Conservation (phyloP, 2,329 filamentous ascomycete genomes). For the Penicillium sp. region DNA sequence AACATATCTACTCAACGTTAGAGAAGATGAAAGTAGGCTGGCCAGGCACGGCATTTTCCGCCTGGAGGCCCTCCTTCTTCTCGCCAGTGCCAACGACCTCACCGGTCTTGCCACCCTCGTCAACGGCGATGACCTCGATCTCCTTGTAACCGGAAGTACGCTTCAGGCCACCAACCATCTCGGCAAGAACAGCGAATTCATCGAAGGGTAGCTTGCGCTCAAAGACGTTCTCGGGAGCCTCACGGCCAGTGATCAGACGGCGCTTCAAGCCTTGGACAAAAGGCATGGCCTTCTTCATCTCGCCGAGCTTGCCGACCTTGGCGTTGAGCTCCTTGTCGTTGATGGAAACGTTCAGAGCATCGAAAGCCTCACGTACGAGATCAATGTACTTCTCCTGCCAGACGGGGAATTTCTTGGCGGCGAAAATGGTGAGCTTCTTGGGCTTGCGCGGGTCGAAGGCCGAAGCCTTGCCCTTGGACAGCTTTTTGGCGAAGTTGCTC, state of each 20-base stretch:
- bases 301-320: constrained; percentile 75
- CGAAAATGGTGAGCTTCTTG: constrained; percentile 88
- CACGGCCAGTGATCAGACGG: constrained; percentile 70
- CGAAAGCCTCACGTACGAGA: constrained; percentile 73
- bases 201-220: constrained; percentile 86
- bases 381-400: constrained; percentile 95
- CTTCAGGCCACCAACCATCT: constrained; percentile 81
- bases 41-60: constrained; percentile 79
- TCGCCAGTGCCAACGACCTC: constrained; percentile 54
- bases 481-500: constrained; percentile 74
- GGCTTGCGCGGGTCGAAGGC: constrained; percentile 87
- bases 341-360: constrained; percentile 62
- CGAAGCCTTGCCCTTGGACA: constrained; percentile 86
- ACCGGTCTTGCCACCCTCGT: constrained; percentile 59
- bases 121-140: constrained; percentile 73
- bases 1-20: constrained; percentile 62
- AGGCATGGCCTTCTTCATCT: constrained; percentile 96
- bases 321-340: constrained; percentile 83
- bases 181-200: constrained; percentile 72
- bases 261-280: constrained; percentile 89
- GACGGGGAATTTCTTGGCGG: constrained; percentile 75
- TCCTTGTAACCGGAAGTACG: constrained; percentile 72
- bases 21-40: constrained; percentile 82
- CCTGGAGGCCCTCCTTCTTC: constrained; percentile 63
- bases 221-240: constrained; percentile 70